Evolutionary conservation across 345 rosid genomes (phyloP).

Genomic region (Melastoma malabathricum): DNA sequence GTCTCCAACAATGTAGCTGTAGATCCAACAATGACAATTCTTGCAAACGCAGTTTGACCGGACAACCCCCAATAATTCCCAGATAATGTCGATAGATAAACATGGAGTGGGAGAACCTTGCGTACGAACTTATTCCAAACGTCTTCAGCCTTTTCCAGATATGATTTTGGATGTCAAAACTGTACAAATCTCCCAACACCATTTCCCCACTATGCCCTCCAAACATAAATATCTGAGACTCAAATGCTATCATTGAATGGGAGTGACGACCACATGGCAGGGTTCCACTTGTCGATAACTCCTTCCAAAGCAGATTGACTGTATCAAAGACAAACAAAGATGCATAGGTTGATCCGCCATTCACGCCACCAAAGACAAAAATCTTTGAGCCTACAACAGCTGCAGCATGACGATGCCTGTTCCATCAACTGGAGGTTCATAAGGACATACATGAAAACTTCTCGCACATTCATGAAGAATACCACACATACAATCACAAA

Average conservation of each 20-base stretch:
- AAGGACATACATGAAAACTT: not conserved
- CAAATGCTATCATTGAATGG: slow-evolving; percentile 67
- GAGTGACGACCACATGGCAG: slow-evolving; percentile 82
- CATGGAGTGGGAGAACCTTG: slow-evolving; percentile 85
- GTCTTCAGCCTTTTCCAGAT: slow-evolving; percentile 61
- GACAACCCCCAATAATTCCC: slow-evolving; percentile 94
- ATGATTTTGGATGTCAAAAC: slow-evolving; percentile 45
- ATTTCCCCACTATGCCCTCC: slow-evolving; percentile 72
- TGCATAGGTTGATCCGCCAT: slow-evolving; percentile 36
- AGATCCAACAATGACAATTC: slow-evolving; percentile 63
- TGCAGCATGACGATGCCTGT: slow-evolving; percentile 90
- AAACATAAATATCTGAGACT: slow-evolving; percentile 50
- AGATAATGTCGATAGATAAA: slow-evolving; percentile 48
- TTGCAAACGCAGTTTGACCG: slow-evolving; percentile 53
- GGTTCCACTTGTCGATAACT: slow-evolving; percentile 35
- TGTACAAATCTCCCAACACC: slow-evolving; percentile 63
- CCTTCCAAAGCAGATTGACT: slow-evolving; percentile 45
- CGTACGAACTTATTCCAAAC: slow-evolving; percentile 56
- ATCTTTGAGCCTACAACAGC: slow-evolving; percentile 53
- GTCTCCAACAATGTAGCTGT: slow-evolving; percentile 40
- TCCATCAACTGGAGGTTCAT: not conserved
- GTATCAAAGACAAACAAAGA: slow-evolving; percentile 48
- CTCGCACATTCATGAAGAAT: not conserved
- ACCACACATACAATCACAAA: too few species aligned
- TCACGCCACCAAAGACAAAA: slow-evolving; percentile 72